Percentiles rank a stretch among this genome's conserved stretches.
Evolutionary conservation across 1,139 yeast species (phyloP).

Genomic region (Magnusiomyces fungicola): DNA sequence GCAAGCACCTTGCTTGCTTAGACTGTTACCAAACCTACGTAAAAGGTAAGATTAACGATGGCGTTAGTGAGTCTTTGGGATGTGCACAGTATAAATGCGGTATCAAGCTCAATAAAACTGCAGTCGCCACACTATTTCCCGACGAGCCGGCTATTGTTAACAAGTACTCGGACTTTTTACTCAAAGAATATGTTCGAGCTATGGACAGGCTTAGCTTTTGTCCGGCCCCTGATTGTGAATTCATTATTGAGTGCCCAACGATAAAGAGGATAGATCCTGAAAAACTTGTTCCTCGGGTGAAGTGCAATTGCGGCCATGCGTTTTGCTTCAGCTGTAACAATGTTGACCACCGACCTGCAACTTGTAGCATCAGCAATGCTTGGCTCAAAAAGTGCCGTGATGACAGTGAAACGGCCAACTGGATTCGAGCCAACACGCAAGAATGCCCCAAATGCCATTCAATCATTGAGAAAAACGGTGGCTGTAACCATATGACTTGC

Average conservation of each 20-base stretch:
- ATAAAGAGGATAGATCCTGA: slow-evolving; percentile 29
- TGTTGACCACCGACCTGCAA: slow-evolving; percentile 70
- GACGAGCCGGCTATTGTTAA: slow-evolving; percentile 8
- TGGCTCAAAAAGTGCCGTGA: slow-evolving; percentile 82
- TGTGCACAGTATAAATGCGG: slow-evolving; percentile 55
- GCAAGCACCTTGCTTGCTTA: slow-evolving; percentile 65
- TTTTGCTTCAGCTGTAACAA: slow-evolving; percentile 75
- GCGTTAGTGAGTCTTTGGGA: slow-evolving; percentile 40
- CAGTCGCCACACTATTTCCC: not conserved
- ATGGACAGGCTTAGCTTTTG: slow-evolving; percentile 61
- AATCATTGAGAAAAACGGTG: slow-evolving; percentile 73
- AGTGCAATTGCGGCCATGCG: slow-evolving; percentile 57
- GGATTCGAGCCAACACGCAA: slow-evolving; percentile 87
- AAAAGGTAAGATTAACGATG: slow-evolving; percentile 40
- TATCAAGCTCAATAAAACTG: slow-evolving; percentile 5
- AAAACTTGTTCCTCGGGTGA: slow-evolving; percentile 52
- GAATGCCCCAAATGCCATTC: slow-evolving; percentile 65
- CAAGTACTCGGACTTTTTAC: slow-evolving; percentile 24
- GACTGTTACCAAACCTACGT: slow-evolving; percentile 61
- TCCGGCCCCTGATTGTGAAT: slow-evolving; percentile 78
- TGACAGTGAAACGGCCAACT: slow-evolving; percentile 81
- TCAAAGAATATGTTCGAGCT: slow-evolving; percentile 46
- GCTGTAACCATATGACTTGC: slow-evolving; percentile 95
- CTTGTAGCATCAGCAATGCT: slow-evolving; percentile 57
- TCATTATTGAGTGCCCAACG: slow-evolving; percentile 43